A percentile compares a stretch with the other conserved stretches of the same genome.
These are phyloP conservation scores for Speleostelium caveatum DNA, from an alignment of 78 protist species.

Conservation along the genomic window DNA sequence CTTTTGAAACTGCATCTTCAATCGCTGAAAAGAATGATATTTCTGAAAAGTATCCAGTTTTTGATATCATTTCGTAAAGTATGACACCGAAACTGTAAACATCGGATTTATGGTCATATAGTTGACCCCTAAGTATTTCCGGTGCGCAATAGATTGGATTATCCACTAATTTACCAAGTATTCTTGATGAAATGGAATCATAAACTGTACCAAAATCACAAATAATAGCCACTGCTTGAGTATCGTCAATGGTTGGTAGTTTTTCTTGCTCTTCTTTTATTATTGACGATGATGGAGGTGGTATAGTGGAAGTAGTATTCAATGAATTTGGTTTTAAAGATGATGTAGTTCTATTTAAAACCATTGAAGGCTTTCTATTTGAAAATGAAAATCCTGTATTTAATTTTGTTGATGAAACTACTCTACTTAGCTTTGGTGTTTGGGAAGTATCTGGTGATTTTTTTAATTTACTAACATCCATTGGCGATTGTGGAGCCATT, in stretches of 20 bases:
- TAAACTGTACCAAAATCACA: constrained; percentile 30
- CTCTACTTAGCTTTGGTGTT: too few species aligned
- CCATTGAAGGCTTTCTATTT: too few species aligned
- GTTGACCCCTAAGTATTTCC: constrained; percentile 8
- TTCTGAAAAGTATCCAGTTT: constrained; percentile 12
- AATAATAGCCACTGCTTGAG: neutral
- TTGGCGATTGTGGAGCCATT: neutral
- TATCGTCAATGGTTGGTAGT: neutral
- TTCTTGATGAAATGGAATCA: constrained; percentile 4
- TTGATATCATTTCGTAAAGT: constrained; percentile 23
- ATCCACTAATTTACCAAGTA: constrained; percentile 23
- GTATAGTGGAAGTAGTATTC: neutral
- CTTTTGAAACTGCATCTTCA: constrained; percentile 4
- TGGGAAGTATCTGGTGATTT: too few species aligned
- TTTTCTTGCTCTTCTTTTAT: too few species aligned
- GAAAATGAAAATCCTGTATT: too few species aligned
- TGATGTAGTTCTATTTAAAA: too few species aligned
- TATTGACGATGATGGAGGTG: neutral
- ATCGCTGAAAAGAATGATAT: constrained; percentile 7
- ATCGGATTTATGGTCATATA: constrained; percentile 4
- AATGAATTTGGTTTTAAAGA: neutral
- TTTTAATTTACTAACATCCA: too few species aligned
- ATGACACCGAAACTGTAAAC: constrained; percentile 44
- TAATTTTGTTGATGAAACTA: too few species aligned
- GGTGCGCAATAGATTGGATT: constrained; percentile 54